Percentiles rank a stretch among this genome's conserved stretches.
Conservation (phyloP, 257 asterid species). For the Solanum pennellii region DNA sequence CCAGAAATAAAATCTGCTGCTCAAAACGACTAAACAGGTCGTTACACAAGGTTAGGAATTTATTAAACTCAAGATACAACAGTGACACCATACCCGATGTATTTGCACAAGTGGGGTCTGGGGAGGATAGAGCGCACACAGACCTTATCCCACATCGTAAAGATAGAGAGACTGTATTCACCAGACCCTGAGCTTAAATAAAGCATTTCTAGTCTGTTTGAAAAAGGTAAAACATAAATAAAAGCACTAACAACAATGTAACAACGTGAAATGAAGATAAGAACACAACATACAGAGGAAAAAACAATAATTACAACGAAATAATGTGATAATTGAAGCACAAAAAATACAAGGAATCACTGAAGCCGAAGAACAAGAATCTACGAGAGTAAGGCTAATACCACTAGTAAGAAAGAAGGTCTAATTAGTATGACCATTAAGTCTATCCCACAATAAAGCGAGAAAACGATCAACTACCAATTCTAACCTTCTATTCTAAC, state of each 20-base stretch:
- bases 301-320: background rate
- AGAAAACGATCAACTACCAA: background rate
- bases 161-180: background rate
- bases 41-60: background rate
- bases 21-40: too few species aligned
- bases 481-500: background rate
- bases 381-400: background rate
- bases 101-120: background rate
- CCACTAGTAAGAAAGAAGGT: background rate
- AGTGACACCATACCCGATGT: background rate
- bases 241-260: background rate
- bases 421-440: background rate
- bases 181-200: background rate
- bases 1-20: too few species aligned
- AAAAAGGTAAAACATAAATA: background rate
- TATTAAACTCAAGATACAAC: background rate
- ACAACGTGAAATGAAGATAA: background rate
- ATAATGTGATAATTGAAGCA: background rate
- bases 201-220: too few species aligned
- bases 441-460: background rate
- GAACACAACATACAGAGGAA: background rate
- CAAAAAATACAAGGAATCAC: background rate
- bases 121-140: background rate
- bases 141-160: background rate
- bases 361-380: background rate